Percentiles rank a stretch among this genome's conserved stretches.
Evolutionary conservation across 2,329 filamentous ascomycete species (phyloP).

Genomic region (Sporothrix mexicana): DNA sequence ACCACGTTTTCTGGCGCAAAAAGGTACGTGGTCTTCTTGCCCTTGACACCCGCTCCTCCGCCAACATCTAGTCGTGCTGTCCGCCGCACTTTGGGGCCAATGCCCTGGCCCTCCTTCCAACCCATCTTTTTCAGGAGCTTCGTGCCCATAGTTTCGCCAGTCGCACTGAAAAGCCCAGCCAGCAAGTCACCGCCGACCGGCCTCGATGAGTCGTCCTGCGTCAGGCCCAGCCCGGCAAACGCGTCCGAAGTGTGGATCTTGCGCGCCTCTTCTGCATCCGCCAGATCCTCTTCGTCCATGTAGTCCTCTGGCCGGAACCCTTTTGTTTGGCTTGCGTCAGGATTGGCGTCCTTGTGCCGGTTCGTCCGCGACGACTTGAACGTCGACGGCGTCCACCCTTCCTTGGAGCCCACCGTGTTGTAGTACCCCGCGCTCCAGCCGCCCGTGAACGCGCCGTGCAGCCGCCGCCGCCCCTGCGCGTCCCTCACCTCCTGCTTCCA

Average conservation of each 20-base stretch:
- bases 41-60: conserved; percentile 37
- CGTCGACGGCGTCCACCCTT: conserved; percentile 92
- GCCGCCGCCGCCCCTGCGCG: conserved; percentile 83
- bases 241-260: conserved; percentile 73
- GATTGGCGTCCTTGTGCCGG: conserved; percentile 68
- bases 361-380: conserved; percentile 89
- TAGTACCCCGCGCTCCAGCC: conserved; percentile 98
- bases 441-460: conserved; percentile 96
- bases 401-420: conserved; percentile 97
- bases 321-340: conserved; percentile 50
- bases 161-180: conserved; percentile 72
- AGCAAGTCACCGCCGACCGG: conserved; percentile 51
- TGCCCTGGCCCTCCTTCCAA: conserved; percentile 91
- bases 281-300: conserved; percentile 97
- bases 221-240: conserved; percentile 78
- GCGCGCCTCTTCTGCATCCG: conserved; percentile 80
- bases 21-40: conserved; percentile 61
- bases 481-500: conserved; percentile 99
- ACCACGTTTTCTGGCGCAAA: conserved; percentile 84
- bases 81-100: conserved; percentile 84
- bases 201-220: conserved; percentile 59
- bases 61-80: conserved; percentile 69
- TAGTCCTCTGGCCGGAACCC: conserved; percentile 80
- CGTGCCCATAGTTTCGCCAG: conserved; percentile 84
- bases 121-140: conserved; percentile 91